A percentile compares a stretch with the other conserved stretches of the same genome.
Conservation (phyloP, 352 stramenopile species). For the Globisporangium uncinulatum region DNA sequence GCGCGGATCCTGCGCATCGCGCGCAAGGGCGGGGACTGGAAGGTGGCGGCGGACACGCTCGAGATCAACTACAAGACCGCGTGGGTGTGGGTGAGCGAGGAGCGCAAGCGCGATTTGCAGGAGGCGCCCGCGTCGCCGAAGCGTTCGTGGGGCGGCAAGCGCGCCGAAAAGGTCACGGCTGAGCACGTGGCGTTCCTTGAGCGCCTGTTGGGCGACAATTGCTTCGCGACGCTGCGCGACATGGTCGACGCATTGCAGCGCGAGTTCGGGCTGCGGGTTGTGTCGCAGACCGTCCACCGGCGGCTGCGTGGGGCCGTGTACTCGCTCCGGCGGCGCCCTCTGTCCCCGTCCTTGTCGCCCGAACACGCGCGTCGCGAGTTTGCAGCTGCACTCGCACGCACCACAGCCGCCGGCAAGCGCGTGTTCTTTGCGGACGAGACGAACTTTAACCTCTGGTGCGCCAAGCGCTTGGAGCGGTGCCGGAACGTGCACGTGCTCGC, state of each 20-base stretch:
- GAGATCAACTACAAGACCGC: constrained; percentile 20
- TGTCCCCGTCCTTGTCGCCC: background rate
- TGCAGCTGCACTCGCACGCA: constrained; percentile 1
- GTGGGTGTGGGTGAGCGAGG: constrained; percentile 18
- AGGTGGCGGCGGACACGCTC: constrained; percentile 13
- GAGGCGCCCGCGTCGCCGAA: constrained; percentile 9
- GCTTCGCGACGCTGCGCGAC: constrained; percentile 15
- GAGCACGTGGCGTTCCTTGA: constrained; percentile 17
- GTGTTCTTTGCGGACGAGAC: constrained; percentile 16
- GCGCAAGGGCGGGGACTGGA: constrained; percentile 18
- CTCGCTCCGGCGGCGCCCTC: constrained; percentile 2
- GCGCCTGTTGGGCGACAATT: constrained; percentile 13
- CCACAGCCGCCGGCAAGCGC: constrained; percentile 4
- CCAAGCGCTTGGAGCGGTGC: constrained; percentile 15
- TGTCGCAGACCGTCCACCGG: constrained; percentile 15
- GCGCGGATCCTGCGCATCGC: constrained; percentile 16
- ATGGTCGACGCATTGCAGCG: constrained; percentile 11
- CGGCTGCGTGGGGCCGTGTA: constrained; percentile 14
- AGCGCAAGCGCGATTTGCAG: constrained; percentile 15
- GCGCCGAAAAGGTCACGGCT: constrained; percentile 17
- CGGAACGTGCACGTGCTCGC: constrained; percentile 16
- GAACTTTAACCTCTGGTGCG: constrained; percentile 18
- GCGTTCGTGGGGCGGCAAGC: constrained; percentile 15
- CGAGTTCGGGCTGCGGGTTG: constrained; percentile 15
- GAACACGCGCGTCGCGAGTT: constrained; percentile 5